Evolutionary conservation across 345 rosid species (phyloP).

Genomic region (Aethionema arabicum): DNA sequence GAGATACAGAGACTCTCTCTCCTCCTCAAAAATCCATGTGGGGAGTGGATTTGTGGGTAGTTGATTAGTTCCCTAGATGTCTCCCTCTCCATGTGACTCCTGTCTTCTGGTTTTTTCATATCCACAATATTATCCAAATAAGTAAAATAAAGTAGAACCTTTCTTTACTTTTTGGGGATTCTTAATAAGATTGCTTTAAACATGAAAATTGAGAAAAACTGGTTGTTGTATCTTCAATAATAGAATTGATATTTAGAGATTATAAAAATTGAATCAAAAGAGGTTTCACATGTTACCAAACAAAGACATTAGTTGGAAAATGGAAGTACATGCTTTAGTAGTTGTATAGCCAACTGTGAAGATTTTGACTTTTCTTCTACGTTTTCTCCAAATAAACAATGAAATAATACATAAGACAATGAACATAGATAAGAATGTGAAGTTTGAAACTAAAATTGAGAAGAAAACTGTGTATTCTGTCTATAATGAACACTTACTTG

Average conservation of each 20-base stretch:
- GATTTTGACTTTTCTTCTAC: slow-evolving; percentile 32
- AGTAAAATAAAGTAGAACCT: too few species aligned
- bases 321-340: slow-evolving; percentile 24
- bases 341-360: slow-evolving; percentile 23
- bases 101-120: slow-evolving; percentile 29
- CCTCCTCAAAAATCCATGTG: slow-evolving; percentile 58
- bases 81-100: slow-evolving; percentile 62
- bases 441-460: too few species aligned
- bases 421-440: too few species aligned
- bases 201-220: not conserved
- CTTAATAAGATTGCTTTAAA: not conserved
- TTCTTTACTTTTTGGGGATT: too few species aligned
- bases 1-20: slow-evolving; percentile 25
- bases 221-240: not conserved
- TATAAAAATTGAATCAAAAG: not conserved
- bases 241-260: not conserved
- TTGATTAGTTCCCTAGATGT: slow-evolving; percentile 32
- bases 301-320: slow-evolving; percentile 10
- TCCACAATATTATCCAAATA: slow-evolving; percentile 14
- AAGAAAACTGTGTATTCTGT: too few species aligned
- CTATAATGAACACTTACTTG: not conserved
- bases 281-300: slow-evolving; percentile 18
- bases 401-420: too few species aligned
- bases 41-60: slow-evolving; percentile 53
- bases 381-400: slow-evolving; percentile 15